Evolutionary conservation across 2,329 filamentous ascomycete species (phyloP).

Genomic region (Penicillium sp.): DNA sequence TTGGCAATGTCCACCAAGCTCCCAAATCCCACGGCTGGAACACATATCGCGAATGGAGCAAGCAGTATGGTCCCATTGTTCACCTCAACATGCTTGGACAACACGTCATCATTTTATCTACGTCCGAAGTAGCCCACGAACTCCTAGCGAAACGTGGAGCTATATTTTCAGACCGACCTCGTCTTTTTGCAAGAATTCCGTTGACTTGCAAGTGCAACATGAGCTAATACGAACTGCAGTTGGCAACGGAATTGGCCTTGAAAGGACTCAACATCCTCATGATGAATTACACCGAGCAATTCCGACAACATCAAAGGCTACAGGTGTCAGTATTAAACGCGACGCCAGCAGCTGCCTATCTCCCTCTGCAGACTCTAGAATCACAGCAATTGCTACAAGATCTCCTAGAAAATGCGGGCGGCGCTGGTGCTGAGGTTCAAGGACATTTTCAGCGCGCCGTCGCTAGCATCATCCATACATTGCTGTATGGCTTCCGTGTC

Average conservation of each 20-base stretch:
- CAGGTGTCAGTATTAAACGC: conserved; percentile 47
- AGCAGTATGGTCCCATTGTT: not conserved
- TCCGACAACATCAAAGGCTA: conserved; percentile 46
- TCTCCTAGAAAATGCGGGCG: not conserved
- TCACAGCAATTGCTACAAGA: not conserved
- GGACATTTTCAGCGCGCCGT: not conserved
- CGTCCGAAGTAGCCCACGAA: not conserved
- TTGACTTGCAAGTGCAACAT: not conserved
- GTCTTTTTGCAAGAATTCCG: not conserved
- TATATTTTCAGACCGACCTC: not conserved
- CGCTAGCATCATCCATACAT: not conserved
- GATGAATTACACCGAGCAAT: conserved; percentile 52
- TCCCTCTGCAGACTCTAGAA: not conserved
- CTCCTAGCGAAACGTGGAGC: not conserved
- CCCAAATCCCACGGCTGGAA: not conserved
- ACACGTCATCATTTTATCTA: not conserved
- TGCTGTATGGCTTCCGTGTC: not conserved
- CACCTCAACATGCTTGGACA: not conserved
- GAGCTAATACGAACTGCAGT: not conserved
- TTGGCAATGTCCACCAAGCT: not conserved
- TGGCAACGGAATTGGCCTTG: conserved; percentile 16
- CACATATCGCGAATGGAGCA: not conserved
- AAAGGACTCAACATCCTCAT: conserved; percentile 46
- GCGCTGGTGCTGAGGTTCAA: not conserved
- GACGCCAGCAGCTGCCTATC: conserved; percentile 15